phyloP scores from a whole-genome alignment of 352 stramenopile genomes.

The Globisporangium mamillatum region DNA sequence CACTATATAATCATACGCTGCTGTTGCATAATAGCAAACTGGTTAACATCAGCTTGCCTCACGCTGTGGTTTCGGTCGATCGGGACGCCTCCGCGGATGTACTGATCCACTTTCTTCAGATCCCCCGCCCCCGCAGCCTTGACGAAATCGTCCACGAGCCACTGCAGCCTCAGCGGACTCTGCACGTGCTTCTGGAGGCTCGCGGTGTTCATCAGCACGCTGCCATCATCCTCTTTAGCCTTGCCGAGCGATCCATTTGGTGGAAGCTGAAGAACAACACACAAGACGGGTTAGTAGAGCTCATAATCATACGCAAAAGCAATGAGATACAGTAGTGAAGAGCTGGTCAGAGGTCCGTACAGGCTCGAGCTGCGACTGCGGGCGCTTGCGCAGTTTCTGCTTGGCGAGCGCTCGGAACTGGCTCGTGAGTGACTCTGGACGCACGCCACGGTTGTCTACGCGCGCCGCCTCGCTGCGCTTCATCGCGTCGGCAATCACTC shows the following conservation, averaged over 20 bases:
- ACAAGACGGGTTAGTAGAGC: neutral
- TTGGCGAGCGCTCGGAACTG: constrained; percentile 36
- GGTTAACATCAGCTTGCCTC: neutral
- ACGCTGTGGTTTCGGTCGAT: constrained; percentile 58
- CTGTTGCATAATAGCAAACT: neutral
- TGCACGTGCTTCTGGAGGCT: constrained; percentile 46
- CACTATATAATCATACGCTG: neutral
- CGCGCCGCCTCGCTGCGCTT: constrained; percentile 1
- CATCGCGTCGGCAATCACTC: neutral
- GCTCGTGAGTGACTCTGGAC: constrained; percentile 40
- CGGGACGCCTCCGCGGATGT: constrained; percentile 47
- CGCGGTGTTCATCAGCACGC: constrained; percentile 6
- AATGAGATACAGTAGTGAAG: neutral
- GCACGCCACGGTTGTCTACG: constrained; percentile 32
- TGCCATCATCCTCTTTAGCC: neutral
- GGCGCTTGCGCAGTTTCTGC: constrained; percentile 27
- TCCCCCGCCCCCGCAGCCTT: constrained; percentile 38
- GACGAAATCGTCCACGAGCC: constrained; percentile 62
- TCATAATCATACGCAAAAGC: neutral
- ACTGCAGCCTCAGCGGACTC: constrained; percentile 44
- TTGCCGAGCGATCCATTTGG: neutral
- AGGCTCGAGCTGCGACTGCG: constrained; percentile 19
- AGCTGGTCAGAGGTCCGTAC: constrained; percentile 11
- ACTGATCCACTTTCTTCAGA: constrained; percentile 42
- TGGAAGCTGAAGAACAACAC: constrained; percentile 1